Evolutionary conservation across 2,329 filamentous ascomycete genomes (phyloP).

Genomic region (Colletotrichum gigasporum): DNA sequence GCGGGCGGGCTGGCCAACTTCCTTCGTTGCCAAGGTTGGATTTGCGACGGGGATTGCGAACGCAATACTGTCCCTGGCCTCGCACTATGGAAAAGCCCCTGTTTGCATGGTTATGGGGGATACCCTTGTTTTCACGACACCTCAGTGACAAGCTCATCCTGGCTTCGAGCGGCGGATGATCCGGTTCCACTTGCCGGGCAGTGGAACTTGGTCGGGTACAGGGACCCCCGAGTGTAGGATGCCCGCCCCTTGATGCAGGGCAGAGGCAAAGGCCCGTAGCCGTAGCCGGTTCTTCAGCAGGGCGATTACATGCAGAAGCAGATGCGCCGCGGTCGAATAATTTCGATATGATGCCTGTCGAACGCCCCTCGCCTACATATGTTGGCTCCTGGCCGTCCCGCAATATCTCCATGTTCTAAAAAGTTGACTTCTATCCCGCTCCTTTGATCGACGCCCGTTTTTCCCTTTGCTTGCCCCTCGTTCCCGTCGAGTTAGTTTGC

Average conservation of each 20-base stretch:
- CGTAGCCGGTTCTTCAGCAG: not conserved
- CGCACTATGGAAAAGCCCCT: not conserved
- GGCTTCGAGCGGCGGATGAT: not conserved
- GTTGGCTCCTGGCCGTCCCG: not conserved
- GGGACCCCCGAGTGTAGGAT: not conserved
- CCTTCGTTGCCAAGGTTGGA: not conserved
- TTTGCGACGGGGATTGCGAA: not conserved
- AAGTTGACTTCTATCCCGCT: not conserved
- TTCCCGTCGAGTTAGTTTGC: no score
- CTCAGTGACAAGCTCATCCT: not conserved
- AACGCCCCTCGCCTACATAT: not conserved
- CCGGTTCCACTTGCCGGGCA: constrained; percentile 1
- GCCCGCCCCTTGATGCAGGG: not conserved
- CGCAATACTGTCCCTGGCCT: not conserved
- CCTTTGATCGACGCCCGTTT: not conserved
- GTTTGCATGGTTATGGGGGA: not conserved
- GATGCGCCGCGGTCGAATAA: not conserved
- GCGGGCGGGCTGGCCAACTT: not conserved
- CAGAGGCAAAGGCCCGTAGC: not conserved
- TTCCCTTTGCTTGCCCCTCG: not conserved
- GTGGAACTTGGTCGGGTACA: not conserved
- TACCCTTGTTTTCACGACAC: not conserved
- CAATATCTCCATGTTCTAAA: not conserved
- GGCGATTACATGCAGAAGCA: not conserved
- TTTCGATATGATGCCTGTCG: not conserved